Evolutionary conservation across 2,329 filamentous ascomycete genomes (phyloP), one percentile per base, ranked within the genome.

Genomic region (Clarireedia paspali): DNA sequence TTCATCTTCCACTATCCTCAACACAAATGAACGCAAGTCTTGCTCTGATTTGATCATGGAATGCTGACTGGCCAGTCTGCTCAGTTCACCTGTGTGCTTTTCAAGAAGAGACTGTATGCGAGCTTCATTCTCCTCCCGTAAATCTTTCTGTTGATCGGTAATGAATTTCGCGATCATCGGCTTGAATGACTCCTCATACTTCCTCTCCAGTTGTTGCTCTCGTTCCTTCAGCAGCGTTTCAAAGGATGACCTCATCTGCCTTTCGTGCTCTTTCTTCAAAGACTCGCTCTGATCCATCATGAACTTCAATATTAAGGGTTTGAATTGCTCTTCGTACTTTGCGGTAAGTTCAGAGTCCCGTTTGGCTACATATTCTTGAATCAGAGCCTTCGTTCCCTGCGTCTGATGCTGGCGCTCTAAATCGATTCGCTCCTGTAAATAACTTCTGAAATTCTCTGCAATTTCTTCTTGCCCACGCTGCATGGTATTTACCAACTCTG

Each of bases 271-370:
- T 9, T 50, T 55, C 46, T 24, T 49, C 17, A 55, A 36, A 40
- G 36, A 36, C 20, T 44, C 14, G 17, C 40, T 47, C 5, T 50
- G 48, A 12, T 55, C 38, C 15, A 24, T 39, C 38, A 55, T 15
- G 20, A 34, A 55, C 6, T 44, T 50, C 2, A 30, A 10, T 9
- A 55, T 20, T 36, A 55, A 14, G 5, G 52, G 52, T n/a, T 30
- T 55, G 14, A 55, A 55, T 36, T n/a, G 23, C 14, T 50, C 52
- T 42, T 55, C 52, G 34, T 55, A 55, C 23, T 55, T 55, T 23
- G 24, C 23, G 17, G 48, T 5, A 10, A 55, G 38, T 23, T 55
- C 52, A 10, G 17, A 24, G 15, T 55, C 52, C 9, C 52, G 24
- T 10, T 55, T 24, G 34, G 15, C 45, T 12, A 10, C 17, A 50